phyloP scores from a whole-genome alignment of 2,329 filamentous ascomycete genomes.

The Aspergillus candidus region DNA sequence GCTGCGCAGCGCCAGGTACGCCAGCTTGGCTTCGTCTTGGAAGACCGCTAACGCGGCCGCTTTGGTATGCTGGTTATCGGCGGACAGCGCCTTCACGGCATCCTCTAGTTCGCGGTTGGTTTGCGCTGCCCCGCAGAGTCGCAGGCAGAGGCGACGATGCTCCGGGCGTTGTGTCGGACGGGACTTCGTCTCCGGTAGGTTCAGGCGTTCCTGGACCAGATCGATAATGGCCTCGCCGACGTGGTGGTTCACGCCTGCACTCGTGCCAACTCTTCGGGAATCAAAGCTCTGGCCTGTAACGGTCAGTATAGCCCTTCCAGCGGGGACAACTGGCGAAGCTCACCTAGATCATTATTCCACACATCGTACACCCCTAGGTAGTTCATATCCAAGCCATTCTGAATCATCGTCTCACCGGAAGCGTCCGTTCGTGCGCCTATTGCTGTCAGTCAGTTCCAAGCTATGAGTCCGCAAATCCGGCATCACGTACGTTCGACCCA shows the following conservation, averaged over 20 bases:
- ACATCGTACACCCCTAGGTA: slow-evolving; percentile 55
- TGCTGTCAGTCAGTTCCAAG: slow-evolving; percentile 9
- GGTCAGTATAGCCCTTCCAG: slow-evolving; percentile 6
- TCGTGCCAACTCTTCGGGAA: slow-evolving; percentile 25
- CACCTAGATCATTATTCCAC: slow-evolving; percentile 53
- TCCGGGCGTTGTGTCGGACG: slow-evolving; percentile 48
- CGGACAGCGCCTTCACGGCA: slow-evolving; percentile 46
- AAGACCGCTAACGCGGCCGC: slow-evolving; percentile 58
- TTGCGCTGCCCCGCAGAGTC: slow-evolving; percentile 54
- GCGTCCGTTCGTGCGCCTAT: slow-evolving; percentile 36
- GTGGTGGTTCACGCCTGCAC: slow-evolving; percentile 19
- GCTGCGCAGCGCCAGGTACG: slow-evolving; percentile 50
- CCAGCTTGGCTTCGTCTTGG: slow-evolving; percentile 54
- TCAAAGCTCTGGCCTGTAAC: slow-evolving; percentile 28
- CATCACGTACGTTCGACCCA: slow-evolving; percentile 46
- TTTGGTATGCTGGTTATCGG: slow-evolving; percentile 53
- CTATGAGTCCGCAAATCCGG: background rate
- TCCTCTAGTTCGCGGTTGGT: slow-evolving; percentile 46
- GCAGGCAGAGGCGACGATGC: slow-evolving; percentile 55
- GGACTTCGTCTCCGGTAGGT: slow-evolving; percentile 48
- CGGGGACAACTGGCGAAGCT: slow-evolving; percentile 5
- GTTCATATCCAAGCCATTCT: slow-evolving; percentile 53
- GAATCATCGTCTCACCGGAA: slow-evolving; percentile 48
- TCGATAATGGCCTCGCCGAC: slow-evolving; percentile 42
- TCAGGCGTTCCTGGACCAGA: slow-evolving; percentile 44